A percentile compares a stretch with the other conserved stretches of the same genome.
phyloP scores from a whole-genome alignment of 768 basidiomycete genomes.

The Sporobolomyces pararoseus region DNA sequence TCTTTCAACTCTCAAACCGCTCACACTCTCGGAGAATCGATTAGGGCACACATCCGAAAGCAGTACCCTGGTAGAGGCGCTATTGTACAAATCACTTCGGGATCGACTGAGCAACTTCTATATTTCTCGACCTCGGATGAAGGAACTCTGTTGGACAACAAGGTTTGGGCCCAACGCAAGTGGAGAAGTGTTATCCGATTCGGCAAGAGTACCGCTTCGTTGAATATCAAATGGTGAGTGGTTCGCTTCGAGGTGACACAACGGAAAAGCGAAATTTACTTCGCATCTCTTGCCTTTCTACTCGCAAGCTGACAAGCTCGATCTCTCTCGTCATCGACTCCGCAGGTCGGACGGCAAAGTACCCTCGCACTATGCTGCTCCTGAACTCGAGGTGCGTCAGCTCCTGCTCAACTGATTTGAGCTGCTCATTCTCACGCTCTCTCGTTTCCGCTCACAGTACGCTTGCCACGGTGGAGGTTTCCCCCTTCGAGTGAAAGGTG shows the following conservation, averaged over 20 bases:
- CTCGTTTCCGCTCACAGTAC: constrained; percentile 1
- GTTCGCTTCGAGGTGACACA: too few species aligned
- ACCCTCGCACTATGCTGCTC: constrained; percentile 13
- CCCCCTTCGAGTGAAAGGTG: constrained; percentile 32
- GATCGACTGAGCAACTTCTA: not conserved
- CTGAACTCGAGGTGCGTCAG: not conserved
- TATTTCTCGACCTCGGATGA: constrained; percentile 24
- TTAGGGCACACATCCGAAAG: constrained; percentile 6
- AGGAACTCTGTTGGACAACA: constrained; percentile 7
- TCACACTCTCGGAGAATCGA: not conserved
- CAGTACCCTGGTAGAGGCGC: not conserved
- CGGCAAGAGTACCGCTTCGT: constrained; percentile 20
- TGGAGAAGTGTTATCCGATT: constrained; percentile 21
- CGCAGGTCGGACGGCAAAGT: not conserved
- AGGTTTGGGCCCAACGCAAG: constrained; percentile 24
- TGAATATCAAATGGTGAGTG: constrained; percentile 25
- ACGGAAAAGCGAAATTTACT: too few species aligned
- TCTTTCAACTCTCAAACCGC: constrained; percentile 22
- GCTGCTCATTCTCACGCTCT: not conserved
- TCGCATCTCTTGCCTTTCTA: not conserved
- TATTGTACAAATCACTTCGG: constrained; percentile 28
- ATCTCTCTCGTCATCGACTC: not conserved
- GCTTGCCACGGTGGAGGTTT: constrained; percentile 32
- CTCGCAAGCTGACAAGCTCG: not conserved
- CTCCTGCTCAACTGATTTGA: too few species aligned